These are phyloP conservation scores for Brasenia schreberi DNA, from an alignment of 164 flowering plant genomes.

Conservation along the genomic window DNA sequence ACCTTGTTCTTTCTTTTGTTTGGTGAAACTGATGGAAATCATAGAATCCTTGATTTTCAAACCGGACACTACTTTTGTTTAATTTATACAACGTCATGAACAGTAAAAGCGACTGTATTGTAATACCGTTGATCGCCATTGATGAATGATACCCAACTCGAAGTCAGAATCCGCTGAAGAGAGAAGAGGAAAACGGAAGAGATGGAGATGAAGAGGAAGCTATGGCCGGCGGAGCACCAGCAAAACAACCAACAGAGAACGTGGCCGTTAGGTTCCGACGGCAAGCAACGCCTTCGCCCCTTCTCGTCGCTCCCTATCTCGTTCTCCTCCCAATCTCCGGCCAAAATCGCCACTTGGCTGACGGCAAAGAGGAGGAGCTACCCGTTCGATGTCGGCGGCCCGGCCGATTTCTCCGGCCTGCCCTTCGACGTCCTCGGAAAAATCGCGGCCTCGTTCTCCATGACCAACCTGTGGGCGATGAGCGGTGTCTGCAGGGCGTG, in stretches of 20 bases:
- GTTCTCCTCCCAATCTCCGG: neutral
- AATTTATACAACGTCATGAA: too few relatives aligned
- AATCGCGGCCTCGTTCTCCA: constrained; percentile 46
- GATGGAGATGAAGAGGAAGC: neutral
- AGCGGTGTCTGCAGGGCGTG: constrained; percentile 70
- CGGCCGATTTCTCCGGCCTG: constrained; percentile 40
- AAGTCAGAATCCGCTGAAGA: too few relatives aligned
- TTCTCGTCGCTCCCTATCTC: neutral
- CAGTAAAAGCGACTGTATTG: too few relatives aligned
- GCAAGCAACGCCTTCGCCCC: constrained; percentile 1
- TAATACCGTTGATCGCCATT: too few relatives aligned
- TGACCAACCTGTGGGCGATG: constrained; percentile 48
- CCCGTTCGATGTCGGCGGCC: neutral
- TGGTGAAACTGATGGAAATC: too few relatives aligned
- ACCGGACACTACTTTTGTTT: too few relatives aligned
- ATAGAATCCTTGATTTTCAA: too few relatives aligned
- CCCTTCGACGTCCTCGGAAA: constrained; percentile 51
- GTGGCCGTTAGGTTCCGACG: constrained; percentile 1
- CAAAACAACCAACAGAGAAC: neutral
- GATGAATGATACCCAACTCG: too few relatives aligned
- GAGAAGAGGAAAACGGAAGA: neutral
- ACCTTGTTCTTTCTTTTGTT: too few relatives aligned
- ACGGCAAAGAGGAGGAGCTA: neutral
- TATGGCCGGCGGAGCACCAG: neutral
- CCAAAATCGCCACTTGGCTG: neutral